Base-by-base conservation (phyloP, 2,329 filamentous ascomycete species). In the Pestalotiopsis sp. region DNA sequence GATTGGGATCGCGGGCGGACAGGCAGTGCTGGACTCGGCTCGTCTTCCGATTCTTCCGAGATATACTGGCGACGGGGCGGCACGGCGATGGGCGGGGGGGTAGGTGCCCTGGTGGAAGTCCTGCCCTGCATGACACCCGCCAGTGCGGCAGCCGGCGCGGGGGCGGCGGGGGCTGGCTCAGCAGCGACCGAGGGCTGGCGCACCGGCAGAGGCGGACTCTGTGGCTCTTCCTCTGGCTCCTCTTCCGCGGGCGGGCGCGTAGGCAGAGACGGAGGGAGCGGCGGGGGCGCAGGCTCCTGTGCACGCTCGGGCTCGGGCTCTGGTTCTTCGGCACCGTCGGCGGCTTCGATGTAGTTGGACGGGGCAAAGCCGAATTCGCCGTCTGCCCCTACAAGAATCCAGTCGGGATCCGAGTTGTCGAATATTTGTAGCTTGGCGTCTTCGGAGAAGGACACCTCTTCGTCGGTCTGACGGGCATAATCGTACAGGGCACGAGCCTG, bases 401-500 rank as follows among this genome's bases (percentile, higher is more conserved):
- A 99, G 81, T 99, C 96, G 14, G 94, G 93, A 80, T 99, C 96
- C 4, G 94, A 92, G 11, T 87, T 91, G 80, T 99, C 96, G 82
- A 93, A 98, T 62, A 99, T 93, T 70, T 92, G 85, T 63, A 99
- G 87, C 59, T 89, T 82, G 56, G 92, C 91, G 78, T 97, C 95
- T 83, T 99, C 96, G 63, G 93, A 88, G 78, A 99, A 98, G 27
- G 95, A 98, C 11, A 99, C 86, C 82, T 99, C 96, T 81, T 99
- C 96, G 77, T 99, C 96, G 27, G 96, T 99, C 83, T 99, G 96
- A 75, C 95, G 90, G 64, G 93, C 93, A 80, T 99, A 99, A 80
- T 99, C 96, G 84, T 95, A 99, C n/a, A 98, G 88, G n/a, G 96
- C 93, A 80, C 92, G 94, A 64, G 95, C 96, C 73, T 91, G 87